A percentile compares a stretch with the other conserved stretches of the same genome.
These are phyloP conservation scores for Trypanosoma lewisi DNA, from an alignment of 208 protist genomes.

Conservation along the genomic window DNA sequence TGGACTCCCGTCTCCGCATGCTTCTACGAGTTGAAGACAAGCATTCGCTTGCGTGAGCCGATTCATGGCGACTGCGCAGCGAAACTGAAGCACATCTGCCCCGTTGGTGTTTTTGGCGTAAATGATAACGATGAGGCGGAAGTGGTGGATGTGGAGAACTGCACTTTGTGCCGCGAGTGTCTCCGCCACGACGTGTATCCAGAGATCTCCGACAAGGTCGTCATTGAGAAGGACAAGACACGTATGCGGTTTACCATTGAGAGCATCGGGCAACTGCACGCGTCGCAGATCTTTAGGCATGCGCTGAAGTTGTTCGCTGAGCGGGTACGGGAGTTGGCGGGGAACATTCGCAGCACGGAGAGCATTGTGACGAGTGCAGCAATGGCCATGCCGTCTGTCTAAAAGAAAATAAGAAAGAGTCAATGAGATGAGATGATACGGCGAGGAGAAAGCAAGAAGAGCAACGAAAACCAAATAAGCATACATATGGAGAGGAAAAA, in stretches of 20 bases:
- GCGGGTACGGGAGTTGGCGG: slow-evolving; percentile 62
- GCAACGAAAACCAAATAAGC: no score
- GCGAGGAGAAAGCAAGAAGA: not conserved
- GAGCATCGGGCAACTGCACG: slow-evolving; percentile 80
- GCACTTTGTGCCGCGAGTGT: slow-evolving; percentile 97
- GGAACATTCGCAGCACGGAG: slow-evolving; percentile 71
- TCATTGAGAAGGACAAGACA: slow-evolving; percentile 85
- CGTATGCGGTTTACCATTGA: slow-evolving; percentile 86
- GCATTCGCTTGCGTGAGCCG: slow-evolving; percentile 78
- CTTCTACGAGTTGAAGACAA: slow-evolving; percentile 96
- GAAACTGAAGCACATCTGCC: slow-evolving; percentile 85
- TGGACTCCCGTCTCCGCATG: slow-evolving; percentile 97
- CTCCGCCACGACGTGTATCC: slow-evolving; percentile 81
- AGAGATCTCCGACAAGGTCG: slow-evolving; percentile 45
- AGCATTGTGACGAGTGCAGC: slow-evolving; percentile 38
- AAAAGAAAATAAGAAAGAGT: slow-evolving; percentile 2
- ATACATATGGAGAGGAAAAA: no score
- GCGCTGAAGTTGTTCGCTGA: slow-evolving; percentile 78
- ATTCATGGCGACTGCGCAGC: slow-evolving; percentile 78
- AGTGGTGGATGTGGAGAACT: slow-evolving; percentile 88
- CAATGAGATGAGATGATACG: no score
- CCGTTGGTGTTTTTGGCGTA: slow-evolving; percentile 95
- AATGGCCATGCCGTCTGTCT: not conserved
- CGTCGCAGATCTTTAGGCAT: slow-evolving; percentile 64
- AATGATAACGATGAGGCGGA: slow-evolving; percentile 52